Evolutionary conservation across 768 basidiomycete species (phyloP).

Genomic region (Hypsizygus marmoreus): DNA sequence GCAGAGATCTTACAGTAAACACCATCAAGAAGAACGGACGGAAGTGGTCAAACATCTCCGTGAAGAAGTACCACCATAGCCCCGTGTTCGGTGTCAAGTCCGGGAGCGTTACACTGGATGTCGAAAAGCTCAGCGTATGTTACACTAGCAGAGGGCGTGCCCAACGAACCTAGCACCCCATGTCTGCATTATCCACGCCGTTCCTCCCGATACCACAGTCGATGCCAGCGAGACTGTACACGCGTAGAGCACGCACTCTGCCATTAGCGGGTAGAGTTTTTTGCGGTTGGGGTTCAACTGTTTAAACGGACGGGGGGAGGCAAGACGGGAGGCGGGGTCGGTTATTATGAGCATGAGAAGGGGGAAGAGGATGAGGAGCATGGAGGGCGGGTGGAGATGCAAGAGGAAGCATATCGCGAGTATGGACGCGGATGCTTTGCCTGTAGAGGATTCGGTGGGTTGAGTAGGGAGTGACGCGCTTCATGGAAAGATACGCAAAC

Average conservation of each 20-base stretch:
- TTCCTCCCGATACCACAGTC: slow-evolving; percentile 59
- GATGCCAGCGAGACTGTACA: slow-evolving; percentile 49
- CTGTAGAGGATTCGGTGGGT: slow-evolving; percentile 37
- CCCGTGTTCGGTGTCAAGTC: slow-evolving; percentile 95
- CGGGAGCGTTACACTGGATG: slow-evolving; percentile 69
- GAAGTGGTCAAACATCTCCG: slow-evolving; percentile 99
- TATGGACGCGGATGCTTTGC: slow-evolving; percentile 56
- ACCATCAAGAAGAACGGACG: slow-evolving; percentile 93
- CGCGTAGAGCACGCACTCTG: slow-evolving; percentile 57
- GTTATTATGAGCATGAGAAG: slow-evolving; percentile 63
- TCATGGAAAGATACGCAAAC: slow-evolving; percentile 36
- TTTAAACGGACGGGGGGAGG: slow-evolving; percentile 62
- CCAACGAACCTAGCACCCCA: slow-evolving; percentile 81
- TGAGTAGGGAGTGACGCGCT: not conserved
- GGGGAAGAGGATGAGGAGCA: slow-evolving; percentile 68
- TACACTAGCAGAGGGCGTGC: not conserved
- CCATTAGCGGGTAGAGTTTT: slow-evolving; percentile 29
- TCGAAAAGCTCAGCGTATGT: slow-evolving; percentile 4
- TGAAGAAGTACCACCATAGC: slow-evolving; percentile 99
- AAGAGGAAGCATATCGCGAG: slow-evolving; percentile 70
- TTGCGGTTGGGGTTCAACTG: slow-evolving; percentile 32
- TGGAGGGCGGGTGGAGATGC: slow-evolving; percentile 72
- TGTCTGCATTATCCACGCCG: slow-evolving; percentile 72
- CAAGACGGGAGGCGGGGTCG: slow-evolving; percentile 66
- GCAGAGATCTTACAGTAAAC: slow-evolving; percentile 69